These are phyloP conservation scores for Nakazawaea molendinolei DNA, from an alignment of 805 yeast genomes.

Conservation along the genomic window DNA sequence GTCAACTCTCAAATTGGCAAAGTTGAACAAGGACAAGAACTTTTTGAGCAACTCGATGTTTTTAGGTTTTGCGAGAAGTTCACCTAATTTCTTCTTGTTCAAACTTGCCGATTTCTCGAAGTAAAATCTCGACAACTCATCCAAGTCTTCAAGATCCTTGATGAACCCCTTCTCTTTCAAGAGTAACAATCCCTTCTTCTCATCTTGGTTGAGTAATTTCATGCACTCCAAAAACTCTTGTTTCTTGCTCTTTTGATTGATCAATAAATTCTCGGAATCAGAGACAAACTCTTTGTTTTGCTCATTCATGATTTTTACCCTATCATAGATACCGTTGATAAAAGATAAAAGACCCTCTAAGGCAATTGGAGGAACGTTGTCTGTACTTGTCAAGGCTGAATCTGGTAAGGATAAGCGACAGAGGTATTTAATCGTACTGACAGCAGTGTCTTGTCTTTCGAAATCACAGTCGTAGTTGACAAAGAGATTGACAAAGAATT, in stretches of 20 bases:
- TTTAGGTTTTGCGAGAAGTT: conserved; percentile 70
- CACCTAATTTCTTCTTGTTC: conserved; percentile 85
- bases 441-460: conserved; percentile 73
- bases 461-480: conserved; percentile 87
- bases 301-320: conserved; percentile 29
- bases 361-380: conserved; percentile 88
- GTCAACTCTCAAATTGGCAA: conserved; percentile 75
- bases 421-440: conserved; percentile 58
- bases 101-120: conserved; percentile 73
- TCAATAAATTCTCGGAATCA: conserved; percentile 22
- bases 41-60: conserved; percentile 52
- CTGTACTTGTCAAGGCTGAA: conserved; percentile 71
- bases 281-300: neutral
- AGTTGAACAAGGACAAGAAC: conserved; percentile 70
- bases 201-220: conserved; percentile 68
- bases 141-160: conserved; percentile 34
- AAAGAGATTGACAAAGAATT: conserved; percentile 68
- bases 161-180: conserved; percentile 65
- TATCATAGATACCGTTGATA: conserved; percentile 52
- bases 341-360: conserved; percentile 78
- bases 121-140: conserved; percentile 69
- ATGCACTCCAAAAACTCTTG: conserved; percentile 74
- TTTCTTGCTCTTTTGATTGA: conserved; percentile 47
- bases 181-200: conserved; percentile 64
- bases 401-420: conserved; percentile 82